A percentile compares a stretch with the other conserved stretches of the same genome.
Conservation (phyloP, 176 grass and related monocot species). For the Bolboschoenus planiculmis region DNA sequence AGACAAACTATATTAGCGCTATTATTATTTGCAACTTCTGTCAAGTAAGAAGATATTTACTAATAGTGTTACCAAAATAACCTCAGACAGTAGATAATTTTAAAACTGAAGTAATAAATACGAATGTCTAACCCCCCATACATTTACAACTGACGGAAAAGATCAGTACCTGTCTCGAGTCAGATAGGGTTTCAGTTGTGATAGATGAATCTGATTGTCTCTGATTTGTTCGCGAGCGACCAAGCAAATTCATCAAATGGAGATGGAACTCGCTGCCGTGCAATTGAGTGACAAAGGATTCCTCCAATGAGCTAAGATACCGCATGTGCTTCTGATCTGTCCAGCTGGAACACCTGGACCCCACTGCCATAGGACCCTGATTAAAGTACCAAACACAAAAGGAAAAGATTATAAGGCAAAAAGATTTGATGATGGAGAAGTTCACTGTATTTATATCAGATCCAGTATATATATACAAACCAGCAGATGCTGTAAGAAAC, state of each 20-base stretch:
- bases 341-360: slow-evolving; percentile 51
- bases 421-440: not conserved
- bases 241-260: slow-evolving; percentile 32
- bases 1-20: not conserved
- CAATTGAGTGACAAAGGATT: slow-evolving; percentile 57
- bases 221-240: slow-evolving; percentile 23
- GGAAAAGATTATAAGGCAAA: slow-evolving; percentile 3
- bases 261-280: slow-evolving; percentile 24
- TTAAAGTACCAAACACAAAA: slow-evolving; percentile 24
- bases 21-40: not conserved
- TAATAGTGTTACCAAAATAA: not conserved
- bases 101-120: not conserved
- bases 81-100: not conserved
- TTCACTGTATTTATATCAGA: not conserved
- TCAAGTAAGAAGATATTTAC: not conserved
- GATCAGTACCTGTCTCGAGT: slow-evolving; percentile 33
- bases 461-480: not conserved
- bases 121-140: not conserved
- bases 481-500: not conserved
- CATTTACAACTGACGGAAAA: not conserved
- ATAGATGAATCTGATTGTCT: slow-evolving; percentile 22
- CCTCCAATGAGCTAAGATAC: slow-evolving; percentile 66
- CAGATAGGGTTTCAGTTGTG: slow-evolving; percentile 13
- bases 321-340: slow-evolving; percentile 77
- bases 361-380: slow-evolving; percentile 37